Conservation (phyloP, 805 yeast species). For the Yarrowia divulgata region DNA sequence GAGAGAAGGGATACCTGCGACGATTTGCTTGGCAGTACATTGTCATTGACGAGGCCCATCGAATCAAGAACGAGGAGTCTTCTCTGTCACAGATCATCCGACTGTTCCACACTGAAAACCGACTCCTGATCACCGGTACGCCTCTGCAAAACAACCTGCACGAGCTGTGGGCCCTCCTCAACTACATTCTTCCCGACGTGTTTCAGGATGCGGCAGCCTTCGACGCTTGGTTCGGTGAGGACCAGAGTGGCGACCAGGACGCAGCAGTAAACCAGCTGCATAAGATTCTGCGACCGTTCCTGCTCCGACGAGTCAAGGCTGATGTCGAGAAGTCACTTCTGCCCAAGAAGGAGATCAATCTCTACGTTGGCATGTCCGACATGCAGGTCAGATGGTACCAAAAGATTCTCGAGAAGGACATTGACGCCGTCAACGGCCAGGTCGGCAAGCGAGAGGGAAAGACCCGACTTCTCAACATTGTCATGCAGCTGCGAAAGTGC, state of each 20-base stretch:
- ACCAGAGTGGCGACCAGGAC: slow-evolving; percentile 56
- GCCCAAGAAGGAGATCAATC: slow-evolving; percentile 87
- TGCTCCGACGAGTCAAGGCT: slow-evolving; percentile 85
- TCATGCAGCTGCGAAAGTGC: slow-evolving; percentile 95
- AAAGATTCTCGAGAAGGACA: slow-evolving; percentile 84
- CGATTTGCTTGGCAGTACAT: slow-evolving; percentile 92
- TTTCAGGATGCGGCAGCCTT: slow-evolving; percentile 90
- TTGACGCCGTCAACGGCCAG: slow-evolving; percentile 94
- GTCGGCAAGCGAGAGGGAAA: slow-evolving; percentile 86
- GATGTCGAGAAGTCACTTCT: slow-evolving; percentile 91
- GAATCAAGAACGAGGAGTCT: slow-evolving; percentile 93
- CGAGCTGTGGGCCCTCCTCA: slow-evolving; percentile 93
- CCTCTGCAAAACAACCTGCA: slow-evolving; percentile 94
- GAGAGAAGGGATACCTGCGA: slow-evolving; percentile 81
- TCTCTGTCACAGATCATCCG: slow-evolving; percentile 90
- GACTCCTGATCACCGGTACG: slow-evolving; percentile 92
- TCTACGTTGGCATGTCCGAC: slow-evolving; percentile 94
- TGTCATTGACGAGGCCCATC: slow-evolving; percentile 94
- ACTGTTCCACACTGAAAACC: slow-evolving; percentile 79
- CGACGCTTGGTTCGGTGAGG: slow-evolving; percentile 84
- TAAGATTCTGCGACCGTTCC: slow-evolving; percentile 83
- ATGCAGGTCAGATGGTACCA: slow-evolving; percentile 95
- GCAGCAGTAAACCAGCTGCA: slow-evolving; percentile 86
- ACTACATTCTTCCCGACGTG: slow-evolving; percentile 91
- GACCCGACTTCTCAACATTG: slow-evolving; percentile 87